Evolutionary conservation across 768 basidiomycete genomes (phyloP), one percentile per base, ranked within the genome.

Genomic region (Xerocomus brunneocitrinus): DNA sequence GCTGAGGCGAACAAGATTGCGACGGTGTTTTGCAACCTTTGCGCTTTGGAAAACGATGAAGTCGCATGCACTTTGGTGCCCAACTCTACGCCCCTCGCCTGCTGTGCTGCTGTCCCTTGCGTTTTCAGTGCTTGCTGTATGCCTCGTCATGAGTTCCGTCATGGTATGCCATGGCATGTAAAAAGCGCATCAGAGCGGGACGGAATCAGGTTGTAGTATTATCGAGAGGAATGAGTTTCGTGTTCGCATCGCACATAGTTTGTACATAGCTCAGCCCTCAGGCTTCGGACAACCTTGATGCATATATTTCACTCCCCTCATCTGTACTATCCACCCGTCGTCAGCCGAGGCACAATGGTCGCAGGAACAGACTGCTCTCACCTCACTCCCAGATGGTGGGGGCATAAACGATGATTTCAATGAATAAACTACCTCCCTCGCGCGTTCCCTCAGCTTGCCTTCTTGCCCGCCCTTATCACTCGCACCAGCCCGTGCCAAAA

Each of bases 351-450:
- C 16, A n/a, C 28, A 25, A 30, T 5, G 24, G 24, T 14, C 12
- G 14, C 28, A 22, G 27, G n/a, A 42, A 38, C 28, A 5, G 10
- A 12, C 34, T 27, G 3, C 19, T 38, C 8, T 13, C 28, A 1
- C 30, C 42, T 24, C 45, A 14, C 31, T 8, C 28, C 62, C 45
- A 66, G 38, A 38, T 57, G 57, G 35, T 10, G 67, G 66, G 24
- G 66, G 56, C 43, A 50, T 49, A 46, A 68, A 63, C 34, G 67
- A 41, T 4, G 63, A 50, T 42, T 60, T 67, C 57, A 69, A 30
- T 3, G 67, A 63, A 35, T 55, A 63, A 44, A 69, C 46, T 0
- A 58, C 69, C 62, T 54, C 58, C 46, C 64, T 67, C 13, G 63
- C 67, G 42, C 52, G 62, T 10, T 25, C 41, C 47, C 67, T 64